Evolutionary conservation across 164 flowering plant species (phyloP), one percentile per base, ranked within the genome.

Genomic region (Paratinospora sagittata): DNA sequence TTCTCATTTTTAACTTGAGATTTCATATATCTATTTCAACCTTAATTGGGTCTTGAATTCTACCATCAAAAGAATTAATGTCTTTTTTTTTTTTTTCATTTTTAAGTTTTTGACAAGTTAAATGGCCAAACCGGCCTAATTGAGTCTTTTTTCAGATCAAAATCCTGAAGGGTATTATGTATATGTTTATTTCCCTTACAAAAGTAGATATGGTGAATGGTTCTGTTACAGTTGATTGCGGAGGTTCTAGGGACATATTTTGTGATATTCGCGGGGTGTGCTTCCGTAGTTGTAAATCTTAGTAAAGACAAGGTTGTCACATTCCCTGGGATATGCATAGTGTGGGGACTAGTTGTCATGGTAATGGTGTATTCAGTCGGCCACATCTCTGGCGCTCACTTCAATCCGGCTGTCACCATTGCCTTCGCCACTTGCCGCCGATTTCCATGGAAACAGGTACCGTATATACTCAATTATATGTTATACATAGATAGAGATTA

Each of bases 381-480:
- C 10, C 91, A 87, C 71, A 83, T 87, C 73, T 87, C 91, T 39
- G 91, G 91, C 23, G 87, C 89, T 34, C 91, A 87, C 65, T 82
- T 87, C 66, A 86, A 87, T 66, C 91, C 91, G 1, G 88, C 91
- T 0, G 91, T 87, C 66, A 84, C 91, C 74, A 76, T 87, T 60
- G 87, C 91, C 65, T 83, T 83, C 16, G 89, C 91, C 8, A 65
- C 82, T 39, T 80, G 81, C 75, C 74, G 76, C 13, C 70, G 84
- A 55, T 86, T 86, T 62, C 86, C 91, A n/a, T 84, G 79, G 84
- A 83, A 78, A 64, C 87, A 84, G 86, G 91, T 87, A 26, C 27
- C 34, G 36, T 17, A 21, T 19, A 24, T 57, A 14, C 27, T 3
- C 33, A 3, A n/a, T 33, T 19, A 16, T 57, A 10, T 57, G 37